Base-by-base conservation (phyloP, 2,329 filamentous ascomycete species). In the Monilinia vaccinii-corymbosi region DNA sequence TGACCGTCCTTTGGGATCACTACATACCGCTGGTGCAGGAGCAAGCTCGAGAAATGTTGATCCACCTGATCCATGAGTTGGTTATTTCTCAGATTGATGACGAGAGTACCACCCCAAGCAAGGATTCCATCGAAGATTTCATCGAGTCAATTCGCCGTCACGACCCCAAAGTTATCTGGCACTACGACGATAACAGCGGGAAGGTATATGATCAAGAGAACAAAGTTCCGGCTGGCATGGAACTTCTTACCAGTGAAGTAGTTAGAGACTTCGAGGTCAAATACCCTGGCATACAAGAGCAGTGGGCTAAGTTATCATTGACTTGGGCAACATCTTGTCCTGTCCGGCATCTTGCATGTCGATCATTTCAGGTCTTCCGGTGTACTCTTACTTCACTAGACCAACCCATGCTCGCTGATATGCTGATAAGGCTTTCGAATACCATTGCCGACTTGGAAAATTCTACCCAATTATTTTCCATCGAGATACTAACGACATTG, bases 241-340 rank as follows among this genome's bases (percentile, higher is more conserved):
- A 89, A 46, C 82, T 87, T 61, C 83, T 99, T 47, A 89, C 93
- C 0, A 81, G 83, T 1, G 84, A 94, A 69, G 87, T 97, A 5
- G 83, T 97, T 60, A 84, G 85, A 67, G 91, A 94, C 36, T 97
- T 99, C 71, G 86, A 89, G 64, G 77, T 92, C 50, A 86, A 87
- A 1, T 95, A 91, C 69, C 91, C 92, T 4, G 86, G 88, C 0
- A 87, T 99, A 64, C 91, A 91, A 68, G 91, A 96, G 67, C 83
- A 93, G 56, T 97, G 93, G 93, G 91, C 88, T 9, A 89, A 90
- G 64, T 81, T 96, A 36, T 93, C 93, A 0, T 77, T 99, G 63
- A 91, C 88, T 13, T 99, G 94, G 94, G 95, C 94, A 11, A 97
- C 94, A 0, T 96, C 92, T 4, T 99, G 95, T 71, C 91, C 94